A percentile compares a stretch with the other conserved stretches of the same genome.
These are phyloP conservation scores for Maudiozyma bulderi DNA, from an alignment of 805 yeast species.

Conservation along the genomic window DNA sequence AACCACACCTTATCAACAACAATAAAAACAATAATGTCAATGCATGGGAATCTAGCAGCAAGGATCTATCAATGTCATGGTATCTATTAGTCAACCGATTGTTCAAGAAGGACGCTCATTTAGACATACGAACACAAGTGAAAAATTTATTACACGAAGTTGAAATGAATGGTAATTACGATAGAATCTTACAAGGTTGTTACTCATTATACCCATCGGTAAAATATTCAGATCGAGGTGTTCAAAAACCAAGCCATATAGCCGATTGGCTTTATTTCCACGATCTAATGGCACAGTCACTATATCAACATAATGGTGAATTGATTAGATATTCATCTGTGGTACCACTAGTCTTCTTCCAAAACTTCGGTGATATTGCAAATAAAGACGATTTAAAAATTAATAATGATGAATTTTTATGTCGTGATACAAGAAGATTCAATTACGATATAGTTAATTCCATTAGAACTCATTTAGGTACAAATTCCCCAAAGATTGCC, in stretches of 20 bases:
- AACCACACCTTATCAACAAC: slow-evolving; percentile 5
- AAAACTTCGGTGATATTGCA: slow-evolving; percentile 51
- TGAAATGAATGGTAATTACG: slow-evolving; percentile 41
- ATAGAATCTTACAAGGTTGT: slow-evolving; percentile 61
- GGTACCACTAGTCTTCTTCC: slow-evolving; percentile 53
- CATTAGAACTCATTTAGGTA: slow-evolving; percentile 12
- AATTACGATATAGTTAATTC: slow-evolving; percentile 26
- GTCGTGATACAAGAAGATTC: slow-evolving; percentile 21
- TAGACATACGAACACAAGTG: slow-evolving; percentile 40
- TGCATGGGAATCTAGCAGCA: slow-evolving; percentile 28
- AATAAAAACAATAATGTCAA: slow-evolving; percentile 3
- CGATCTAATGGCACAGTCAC: slow-evolving; percentile 42
- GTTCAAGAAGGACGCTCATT: slow-evolving; percentile 43
- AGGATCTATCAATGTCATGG: slow-evolving; percentile 63
- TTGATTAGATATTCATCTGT: slow-evolving; percentile 45
- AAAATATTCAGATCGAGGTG: slow-evolving; percentile 54
- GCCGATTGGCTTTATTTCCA: slow-evolving; percentile 72
- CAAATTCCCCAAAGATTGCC: slow-evolving; percentile 7
- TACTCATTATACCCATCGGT: slow-evolving; percentile 55
- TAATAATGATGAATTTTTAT: slow-evolving; percentile 25
- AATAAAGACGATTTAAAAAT: slow-evolving; percentile 29
- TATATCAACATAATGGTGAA: slow-evolving; percentile 33
- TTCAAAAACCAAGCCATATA: slow-evolving; percentile 48
- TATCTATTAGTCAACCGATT: slow-evolving; percentile 50
- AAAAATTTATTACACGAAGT: slow-evolving; percentile 37